A percentile compares a stretch with the other conserved stretches of the same genome.
Evolutionary conservation across 441 rosid species (phyloP).

Genomic region (Omphalea diandra): DNA sequence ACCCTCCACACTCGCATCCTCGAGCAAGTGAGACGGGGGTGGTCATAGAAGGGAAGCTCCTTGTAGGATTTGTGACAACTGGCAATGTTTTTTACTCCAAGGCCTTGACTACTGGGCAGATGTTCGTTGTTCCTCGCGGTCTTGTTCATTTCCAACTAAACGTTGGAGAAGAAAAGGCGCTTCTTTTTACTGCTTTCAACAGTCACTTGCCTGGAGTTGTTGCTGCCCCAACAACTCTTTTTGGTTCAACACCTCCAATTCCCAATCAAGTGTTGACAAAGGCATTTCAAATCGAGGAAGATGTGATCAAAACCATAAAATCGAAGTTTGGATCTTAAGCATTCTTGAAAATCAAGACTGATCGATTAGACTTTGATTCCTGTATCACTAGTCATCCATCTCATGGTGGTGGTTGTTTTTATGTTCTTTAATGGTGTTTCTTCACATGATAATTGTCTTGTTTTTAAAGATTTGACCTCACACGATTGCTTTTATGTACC

Average conservation of each 20-base stretch:
- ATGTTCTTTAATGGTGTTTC: too few relatives aligned
- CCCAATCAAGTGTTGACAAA: conserved; percentile 54
- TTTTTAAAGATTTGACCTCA: too few relatives aligned
- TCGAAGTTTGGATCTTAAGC: conserved; percentile 39
- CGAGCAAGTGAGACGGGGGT: conserved; percentile 55
- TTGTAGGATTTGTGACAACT: conserved; percentile 60
- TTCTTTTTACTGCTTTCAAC: conserved; percentile 62
- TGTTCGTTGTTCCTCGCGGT: conserved; percentile 68
- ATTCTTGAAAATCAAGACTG: not conserved
- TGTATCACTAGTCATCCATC: not conserved
- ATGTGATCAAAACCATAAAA: conserved; percentile 40
- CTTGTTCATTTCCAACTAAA: conserved; percentile 73
- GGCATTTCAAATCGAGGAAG: conserved; percentile 48
- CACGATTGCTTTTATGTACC: too few relatives aligned
- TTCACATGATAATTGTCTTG: too few relatives aligned
- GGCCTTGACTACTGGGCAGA: conserved; percentile 48
- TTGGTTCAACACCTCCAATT: conserved; percentile 52
- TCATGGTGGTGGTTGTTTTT: not conserved
- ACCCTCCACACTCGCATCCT: conserved; percentile 74
- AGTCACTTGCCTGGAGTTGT: conserved; percentile 67
- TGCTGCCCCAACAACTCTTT: conserved; percentile 38
- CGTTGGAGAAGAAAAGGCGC: conserved; percentile 62
- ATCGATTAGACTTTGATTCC: too few relatives aligned
- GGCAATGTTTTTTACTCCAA: conserved; percentile 54
- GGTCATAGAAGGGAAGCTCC: conserved; percentile 55